These are phyloP conservation scores for Rhynchosporium agropyri DNA, from an alignment of 2,329 filamentous ascomycete genomes.

Conservation along the genomic window DNA sequence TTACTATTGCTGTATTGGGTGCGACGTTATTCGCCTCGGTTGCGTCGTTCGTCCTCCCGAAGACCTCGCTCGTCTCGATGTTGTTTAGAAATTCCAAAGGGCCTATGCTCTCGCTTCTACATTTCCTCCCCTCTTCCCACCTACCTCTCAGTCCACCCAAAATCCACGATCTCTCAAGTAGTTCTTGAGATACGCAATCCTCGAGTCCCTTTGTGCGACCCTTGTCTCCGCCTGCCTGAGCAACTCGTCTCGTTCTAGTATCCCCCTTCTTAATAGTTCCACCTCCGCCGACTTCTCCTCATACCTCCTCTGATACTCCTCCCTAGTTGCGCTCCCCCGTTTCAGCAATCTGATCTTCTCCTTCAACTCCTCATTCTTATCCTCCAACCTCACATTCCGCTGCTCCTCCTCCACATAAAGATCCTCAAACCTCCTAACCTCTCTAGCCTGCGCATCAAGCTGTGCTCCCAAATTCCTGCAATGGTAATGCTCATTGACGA, in stretches of 20 bases:
- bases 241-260: conserved; percentile 28
- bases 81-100: too few relatives aligned
- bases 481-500: conserved; percentile 30
- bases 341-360: conserved; percentile 33
- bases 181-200: conserved; percentile 28
- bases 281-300: conserved; percentile 35
- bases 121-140: not conserved
- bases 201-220: conserved; percentile 30
- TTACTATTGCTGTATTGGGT: not conserved
- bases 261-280: conserved; percentile 27
- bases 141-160: conserved; percentile 27
- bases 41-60: not conserved
- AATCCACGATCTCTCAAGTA: conserved; percentile 31
- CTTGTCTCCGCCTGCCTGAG: conserved; percentile 26
- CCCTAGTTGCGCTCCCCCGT: conserved; percentile 21
- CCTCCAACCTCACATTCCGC: conserved; percentile 17
- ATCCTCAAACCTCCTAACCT: conserved; percentile 25
- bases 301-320: conserved; percentile 28
- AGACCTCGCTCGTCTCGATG: not conserved
- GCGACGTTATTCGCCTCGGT: not conserved
- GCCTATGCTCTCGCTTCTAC: too few relatives aligned
- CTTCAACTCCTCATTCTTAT: conserved; percentile 30
- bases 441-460: conserved; percentile 24
- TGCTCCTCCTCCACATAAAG: conserved; percentile 26
- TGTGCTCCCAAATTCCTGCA: conserved; percentile 28